These are phyloP conservation scores for Aegilops tauschii DNA, from an alignment of 176 grass and related monocot genomes.

Conservation along the genomic window DNA sequence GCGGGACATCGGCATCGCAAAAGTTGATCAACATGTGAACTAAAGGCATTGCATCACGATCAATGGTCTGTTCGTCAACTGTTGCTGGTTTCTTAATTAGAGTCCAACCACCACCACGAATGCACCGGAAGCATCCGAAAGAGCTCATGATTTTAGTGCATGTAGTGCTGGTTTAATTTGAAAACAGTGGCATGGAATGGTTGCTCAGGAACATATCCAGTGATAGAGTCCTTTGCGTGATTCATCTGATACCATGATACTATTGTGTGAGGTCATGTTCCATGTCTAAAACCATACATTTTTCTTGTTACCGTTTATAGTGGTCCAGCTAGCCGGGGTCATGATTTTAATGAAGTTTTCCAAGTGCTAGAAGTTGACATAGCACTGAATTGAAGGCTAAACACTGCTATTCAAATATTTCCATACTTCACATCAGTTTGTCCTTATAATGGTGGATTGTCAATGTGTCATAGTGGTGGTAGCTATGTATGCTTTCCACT, in stretches of 20 bases:
- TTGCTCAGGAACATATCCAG: background rate
- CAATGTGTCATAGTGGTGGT: background rate
- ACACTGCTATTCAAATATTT: background rate
- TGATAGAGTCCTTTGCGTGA: background rate
- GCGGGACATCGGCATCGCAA: conserved; percentile 16
- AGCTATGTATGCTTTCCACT: background rate
- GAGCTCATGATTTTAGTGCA: too few species aligned
- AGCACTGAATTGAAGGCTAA: background rate
- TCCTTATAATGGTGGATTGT: background rate
- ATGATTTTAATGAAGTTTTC: background rate
- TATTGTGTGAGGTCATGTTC: background rate
- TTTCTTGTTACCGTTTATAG: too few species aligned
- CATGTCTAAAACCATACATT: background rate
- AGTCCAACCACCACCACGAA: conserved; percentile 10
- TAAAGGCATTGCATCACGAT: conserved; percentile 1
- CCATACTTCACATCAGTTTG: background rate
- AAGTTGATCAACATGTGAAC: conserved; percentile 36
- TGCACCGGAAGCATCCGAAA: background rate
- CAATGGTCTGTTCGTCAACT: background rate
- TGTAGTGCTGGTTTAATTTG: background rate
- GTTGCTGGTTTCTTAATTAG: conserved; percentile 34
- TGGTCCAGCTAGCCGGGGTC: background rate
- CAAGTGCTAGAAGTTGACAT: background rate
- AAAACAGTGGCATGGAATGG: background rate
- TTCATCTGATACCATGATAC: background rate